Evolutionary conservation across 139 green algal genomes (phyloP).

Genomic region (Yamagishiella unicocca): DNA sequence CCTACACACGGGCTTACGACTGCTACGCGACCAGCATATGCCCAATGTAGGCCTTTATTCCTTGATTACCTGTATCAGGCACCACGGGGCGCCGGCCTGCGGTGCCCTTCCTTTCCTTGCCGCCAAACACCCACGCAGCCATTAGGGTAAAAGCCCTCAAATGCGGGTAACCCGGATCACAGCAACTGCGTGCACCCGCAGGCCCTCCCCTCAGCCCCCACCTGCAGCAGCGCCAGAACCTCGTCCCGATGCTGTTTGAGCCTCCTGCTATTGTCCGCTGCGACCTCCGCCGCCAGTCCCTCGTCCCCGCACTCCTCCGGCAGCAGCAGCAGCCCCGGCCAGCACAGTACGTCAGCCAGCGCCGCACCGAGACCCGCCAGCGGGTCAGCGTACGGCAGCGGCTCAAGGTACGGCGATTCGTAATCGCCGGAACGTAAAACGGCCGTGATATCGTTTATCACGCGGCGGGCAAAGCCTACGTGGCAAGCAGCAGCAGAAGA

Average conservation of each 20-base stretch:
- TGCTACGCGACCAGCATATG: too few species aligned
- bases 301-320: background rate
- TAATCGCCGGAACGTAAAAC: slow-evolving; percentile 13
- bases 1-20: too few species aligned
- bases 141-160: too few species aligned
- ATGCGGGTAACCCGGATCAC: too few species aligned
- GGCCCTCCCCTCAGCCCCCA: background rate
- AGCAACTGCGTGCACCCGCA: background rate
- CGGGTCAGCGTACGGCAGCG: slow-evolving; percentile 33
- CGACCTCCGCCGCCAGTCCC: background rate
- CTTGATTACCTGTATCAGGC: too few species aligned
- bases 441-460: background rate
- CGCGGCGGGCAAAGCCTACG: slow-evolving; percentile 22
- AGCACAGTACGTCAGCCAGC: slow-evolving; percentile 21
- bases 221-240: slow-evolving; percentile 34
- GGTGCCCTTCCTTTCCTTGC: too few species aligned
- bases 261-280: background rate
- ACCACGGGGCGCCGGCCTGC: too few species aligned
- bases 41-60: too few species aligned
- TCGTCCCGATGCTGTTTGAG: background rate
- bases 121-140: too few species aligned
- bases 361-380: background rate
- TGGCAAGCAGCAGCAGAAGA: too few species aligned
- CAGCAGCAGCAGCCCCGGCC: slow-evolving; percentile 42
- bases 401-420: slow-evolving; percentile 23